Conservation (phyloP, 1,284 basidiomycete genomes). For the Irpex sp. region DNA sequence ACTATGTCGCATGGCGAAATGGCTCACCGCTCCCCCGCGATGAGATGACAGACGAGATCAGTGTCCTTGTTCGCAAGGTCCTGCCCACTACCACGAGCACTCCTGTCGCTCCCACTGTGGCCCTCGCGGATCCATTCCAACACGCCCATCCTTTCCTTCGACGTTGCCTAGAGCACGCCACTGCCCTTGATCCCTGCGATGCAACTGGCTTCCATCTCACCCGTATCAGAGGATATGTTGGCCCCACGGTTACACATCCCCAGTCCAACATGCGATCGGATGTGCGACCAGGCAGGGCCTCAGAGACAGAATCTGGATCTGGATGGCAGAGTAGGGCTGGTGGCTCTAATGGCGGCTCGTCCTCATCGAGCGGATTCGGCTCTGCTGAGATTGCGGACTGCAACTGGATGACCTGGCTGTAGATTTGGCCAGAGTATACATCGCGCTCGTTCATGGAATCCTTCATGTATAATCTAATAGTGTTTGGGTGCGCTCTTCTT, state of each 20-base stretch:
- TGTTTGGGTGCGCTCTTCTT: neutral
- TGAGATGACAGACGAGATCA: constrained; percentile 22
- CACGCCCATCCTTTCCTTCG: constrained; percentile 23
- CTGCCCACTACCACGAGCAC: constrained; percentile 5
- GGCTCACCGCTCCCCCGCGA: constrained; percentile 18
- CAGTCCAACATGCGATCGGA: constrained; percentile 14
- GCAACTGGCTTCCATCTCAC: constrained; percentile 18
- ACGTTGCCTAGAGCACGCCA: constrained; percentile 23
- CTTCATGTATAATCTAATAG: neutral
- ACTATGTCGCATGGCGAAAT: constrained; percentile 22
- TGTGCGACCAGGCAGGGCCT: constrained; percentile 13
- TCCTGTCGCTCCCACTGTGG: constrained; percentile 10
- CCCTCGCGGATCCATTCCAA: constrained; percentile 19
- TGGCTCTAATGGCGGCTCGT: neutral
- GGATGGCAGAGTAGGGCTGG: neutral
- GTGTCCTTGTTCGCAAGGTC: constrained; percentile 21
- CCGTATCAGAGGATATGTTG: constrained; percentile 12
- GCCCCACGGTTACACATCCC: constrained; percentile 5
- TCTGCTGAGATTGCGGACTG: constrained; percentile 26
- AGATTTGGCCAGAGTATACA: neutral
- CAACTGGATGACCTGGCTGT: constrained; percentile 31
- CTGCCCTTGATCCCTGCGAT: constrained; percentile 18
- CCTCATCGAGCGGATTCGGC: constrained; percentile 15
- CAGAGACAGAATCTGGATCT: neutral
- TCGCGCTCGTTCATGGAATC: neutral